Evolutionary conservation across 208 protist genomes (phyloP).

Genomic region (Leishmania mexicana): DNA sequence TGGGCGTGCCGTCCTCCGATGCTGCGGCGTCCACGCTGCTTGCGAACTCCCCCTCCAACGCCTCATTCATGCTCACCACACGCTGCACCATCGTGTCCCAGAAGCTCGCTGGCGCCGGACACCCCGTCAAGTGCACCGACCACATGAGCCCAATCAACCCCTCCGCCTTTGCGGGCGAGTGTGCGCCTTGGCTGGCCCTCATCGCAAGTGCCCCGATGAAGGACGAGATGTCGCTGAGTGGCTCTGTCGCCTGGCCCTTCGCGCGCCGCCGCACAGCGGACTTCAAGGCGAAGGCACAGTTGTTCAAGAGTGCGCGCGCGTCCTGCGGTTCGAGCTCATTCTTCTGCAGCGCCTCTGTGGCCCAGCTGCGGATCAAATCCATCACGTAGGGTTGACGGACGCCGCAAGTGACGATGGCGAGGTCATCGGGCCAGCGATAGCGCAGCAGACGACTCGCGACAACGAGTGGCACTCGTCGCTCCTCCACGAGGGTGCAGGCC

Average conservation of each 20-base stretch:
- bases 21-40: not conserved
- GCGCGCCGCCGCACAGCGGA: not conserved
- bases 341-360: conserved; percentile 37
- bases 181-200: conserved; percentile 42
- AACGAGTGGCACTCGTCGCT: conserved; percentile 41
- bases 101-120: conserved; percentile 59
- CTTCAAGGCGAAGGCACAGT: conserved; percentile 35
- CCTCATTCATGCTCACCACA: conserved; percentile 51
- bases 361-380: conserved; percentile 44
- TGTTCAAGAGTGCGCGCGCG: conserved; percentile 49
- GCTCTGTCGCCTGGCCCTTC: not conserved
- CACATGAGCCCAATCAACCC: conserved; percentile 70
- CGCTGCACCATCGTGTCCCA: conserved; percentile 54
- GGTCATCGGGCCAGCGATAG: conserved; percentile 41
- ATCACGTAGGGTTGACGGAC: conserved; percentile 43
- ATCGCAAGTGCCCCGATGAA: conserved; percentile 58
- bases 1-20: not conserved
- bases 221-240: conserved; percentile 1
- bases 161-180: conserved; percentile 35
- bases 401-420: conserved; percentile 30
- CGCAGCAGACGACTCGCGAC: conserved; percentile 55
- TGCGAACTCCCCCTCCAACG: conserved; percentile 27
- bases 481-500: conserved; percentile 38
- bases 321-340: conserved; percentile 28
- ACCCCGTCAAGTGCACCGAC: conserved; percentile 48